phyloP scores from a whole-genome alignment of 768 basidiomycete species.

The Leccinum pellstonianum region DNA sequence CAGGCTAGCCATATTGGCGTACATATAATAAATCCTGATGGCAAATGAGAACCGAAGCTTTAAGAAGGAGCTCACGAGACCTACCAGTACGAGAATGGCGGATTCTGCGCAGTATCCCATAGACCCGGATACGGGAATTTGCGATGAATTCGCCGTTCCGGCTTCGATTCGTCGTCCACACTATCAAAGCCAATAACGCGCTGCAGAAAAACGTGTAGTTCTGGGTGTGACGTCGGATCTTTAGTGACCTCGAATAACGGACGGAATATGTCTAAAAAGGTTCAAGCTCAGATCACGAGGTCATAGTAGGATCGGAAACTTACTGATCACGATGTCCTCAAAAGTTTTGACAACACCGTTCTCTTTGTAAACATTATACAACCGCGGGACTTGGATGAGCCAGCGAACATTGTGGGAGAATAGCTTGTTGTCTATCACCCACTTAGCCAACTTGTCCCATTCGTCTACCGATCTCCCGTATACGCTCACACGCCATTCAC shows the following conservation, averaged over 20 bases:
- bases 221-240: constrained; percentile 86
- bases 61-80: constrained; percentile 18
- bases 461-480: constrained; percentile 82
- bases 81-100: constrained; percentile 94
- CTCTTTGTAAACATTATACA: constrained; percentile 95
- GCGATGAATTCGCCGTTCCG: constrained; percentile 85
- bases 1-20: constrained; percentile 90
- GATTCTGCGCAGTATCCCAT: constrained; percentile 89
- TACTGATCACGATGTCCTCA: constrained; percentile 88
- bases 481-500: constrained; percentile 96
- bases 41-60: constrained; percentile 3
- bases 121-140: constrained; percentile 91
- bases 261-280: constrained; percentile 73
- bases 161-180: constrained; percentile 98
- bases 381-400: constrained; percentile 92
- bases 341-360: constrained; percentile 82
- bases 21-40: constrained; percentile 93
- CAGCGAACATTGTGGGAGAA: constrained; percentile 97
- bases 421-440: constrained; percentile 92
- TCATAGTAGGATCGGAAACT: constrained; percentile 30
- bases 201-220: constrained; percentile 92
- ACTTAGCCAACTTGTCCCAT: constrained; percentile 98
- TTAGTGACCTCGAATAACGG: constrained; percentile 96
- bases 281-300: not conserved
- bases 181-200: constrained; percentile 96